Conservation (phyloP, 352 stramenopile species). For the Globisporangium iwayamae region DNA sequence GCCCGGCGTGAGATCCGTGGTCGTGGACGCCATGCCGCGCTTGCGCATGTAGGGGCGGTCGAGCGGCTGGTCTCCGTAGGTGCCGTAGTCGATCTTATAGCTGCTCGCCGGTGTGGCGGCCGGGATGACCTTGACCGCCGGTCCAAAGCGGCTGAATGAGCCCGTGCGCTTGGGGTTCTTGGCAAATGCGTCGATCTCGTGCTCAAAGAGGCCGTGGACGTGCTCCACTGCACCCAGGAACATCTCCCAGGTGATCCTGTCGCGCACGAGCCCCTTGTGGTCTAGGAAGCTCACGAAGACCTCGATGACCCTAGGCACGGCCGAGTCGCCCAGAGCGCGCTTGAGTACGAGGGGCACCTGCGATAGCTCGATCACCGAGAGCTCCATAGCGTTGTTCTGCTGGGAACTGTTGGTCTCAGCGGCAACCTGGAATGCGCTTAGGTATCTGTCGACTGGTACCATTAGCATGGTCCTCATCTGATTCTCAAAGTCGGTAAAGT, state of each 20-base stretch:
- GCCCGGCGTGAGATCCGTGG: constrained; percentile 61
- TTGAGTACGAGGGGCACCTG: constrained; percentile 48
- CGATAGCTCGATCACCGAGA: constrained; percentile 35
- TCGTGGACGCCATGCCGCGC: constrained; percentile 77
- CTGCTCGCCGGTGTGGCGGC: constrained; percentile 62
- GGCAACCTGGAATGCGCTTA: constrained; percentile 42
- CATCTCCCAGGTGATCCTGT: constrained; percentile 52
- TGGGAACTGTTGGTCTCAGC: constrained; percentile 23
- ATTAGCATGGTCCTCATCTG: constrained; percentile 39
- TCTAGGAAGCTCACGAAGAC: constrained; percentile 50
- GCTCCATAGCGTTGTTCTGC: constrained; percentile 20
- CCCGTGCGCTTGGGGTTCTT: constrained; percentile 19
- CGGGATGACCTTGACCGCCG: constrained; percentile 37
- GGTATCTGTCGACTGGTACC: constrained; percentile 32
- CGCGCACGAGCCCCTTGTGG: constrained; percentile 28
- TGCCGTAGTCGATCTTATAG: constrained; percentile 70
- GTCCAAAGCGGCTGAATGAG: constrained; percentile 15
- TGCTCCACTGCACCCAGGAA: constrained; percentile 41
- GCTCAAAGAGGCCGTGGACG: constrained; percentile 34
- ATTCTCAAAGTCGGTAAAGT: constrained; percentile 56
- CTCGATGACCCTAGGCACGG: constrained; percentile 26
- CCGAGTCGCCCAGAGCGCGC: constrained; percentile 31
- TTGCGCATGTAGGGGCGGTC: constrained; percentile 69
- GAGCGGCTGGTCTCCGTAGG: constrained; percentile 57
- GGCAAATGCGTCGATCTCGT: constrained; percentile 25